These are phyloP conservation scores for Mycena chlorophos DNA, from an alignment of 768 basidiomycete genomes.

Conservation along the genomic window DNA sequence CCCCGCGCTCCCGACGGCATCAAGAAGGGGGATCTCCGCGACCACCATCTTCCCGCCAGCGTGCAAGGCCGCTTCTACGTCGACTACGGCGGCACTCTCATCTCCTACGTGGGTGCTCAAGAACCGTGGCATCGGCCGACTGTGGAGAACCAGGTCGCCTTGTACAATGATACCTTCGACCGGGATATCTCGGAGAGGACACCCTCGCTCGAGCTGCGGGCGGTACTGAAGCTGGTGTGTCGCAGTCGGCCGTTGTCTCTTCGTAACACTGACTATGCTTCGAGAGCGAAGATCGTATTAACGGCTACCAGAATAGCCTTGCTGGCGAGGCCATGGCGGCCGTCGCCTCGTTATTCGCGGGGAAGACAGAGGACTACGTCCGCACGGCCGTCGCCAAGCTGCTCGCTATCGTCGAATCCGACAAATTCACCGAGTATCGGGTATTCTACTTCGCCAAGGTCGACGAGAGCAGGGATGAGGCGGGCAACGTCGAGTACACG, in stretches of 20 bases:
- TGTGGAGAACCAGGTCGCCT: background rate
- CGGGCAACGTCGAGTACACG: background rate
- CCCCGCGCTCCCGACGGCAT: background rate
- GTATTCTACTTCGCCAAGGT: background rate
- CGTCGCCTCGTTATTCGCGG: background rate
- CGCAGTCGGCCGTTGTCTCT: too few relatives aligned
- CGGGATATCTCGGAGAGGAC: too few relatives aligned
- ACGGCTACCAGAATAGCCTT: background rate
- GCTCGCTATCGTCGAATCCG: background rate
- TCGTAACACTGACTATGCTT: too few relatives aligned
- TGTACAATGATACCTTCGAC: too few relatives aligned
- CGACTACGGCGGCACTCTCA: background rate
- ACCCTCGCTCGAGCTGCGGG: background rate
- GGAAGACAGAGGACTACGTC: too few relatives aligned
- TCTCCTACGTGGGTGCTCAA: background rate
- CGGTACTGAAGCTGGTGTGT: background rate
- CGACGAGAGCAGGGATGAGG: background rate
- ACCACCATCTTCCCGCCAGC: background rate
- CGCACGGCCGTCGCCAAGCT: too few relatives aligned
- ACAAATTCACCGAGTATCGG: background rate
- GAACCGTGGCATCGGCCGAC: background rate
- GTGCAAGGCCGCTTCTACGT: background rate
- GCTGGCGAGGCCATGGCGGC: background rate
- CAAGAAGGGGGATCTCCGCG: background rate
- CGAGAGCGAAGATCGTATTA: background rate